phyloP scores from a whole-genome alignment of 371 early-diverging fungal species.

The Blastocladiella emersonii region DNA sequence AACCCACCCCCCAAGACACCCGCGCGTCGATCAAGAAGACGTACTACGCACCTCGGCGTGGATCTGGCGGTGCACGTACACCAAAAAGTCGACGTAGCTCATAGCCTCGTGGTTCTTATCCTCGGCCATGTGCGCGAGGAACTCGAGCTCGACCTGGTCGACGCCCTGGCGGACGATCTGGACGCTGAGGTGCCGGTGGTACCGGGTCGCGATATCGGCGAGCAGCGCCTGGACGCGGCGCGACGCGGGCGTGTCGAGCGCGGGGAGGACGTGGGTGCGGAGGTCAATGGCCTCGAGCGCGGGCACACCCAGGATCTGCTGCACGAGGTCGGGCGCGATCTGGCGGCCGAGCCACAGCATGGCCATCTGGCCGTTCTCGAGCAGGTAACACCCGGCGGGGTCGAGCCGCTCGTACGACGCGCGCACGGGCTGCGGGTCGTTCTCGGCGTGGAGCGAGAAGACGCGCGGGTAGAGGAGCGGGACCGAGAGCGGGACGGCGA shows the following conservation, averaged over 20 bases:
- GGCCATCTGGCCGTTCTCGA: constrained; percentile 69
- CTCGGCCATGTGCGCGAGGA: constrained; percentile 49
- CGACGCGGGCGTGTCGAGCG: constrained; percentile 32
- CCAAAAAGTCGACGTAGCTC: constrained; percentile 86
- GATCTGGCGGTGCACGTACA: constrained; percentile 71
- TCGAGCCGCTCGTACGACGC: constrained; percentile 61
- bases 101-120: constrained; percentile 68
- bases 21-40: no score
- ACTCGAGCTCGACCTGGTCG: constrained; percentile 47
- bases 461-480: constrained; percentile 75
- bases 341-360: constrained; percentile 79
- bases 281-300: constrained; percentile 57
- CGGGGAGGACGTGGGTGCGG: constrained; percentile 41
- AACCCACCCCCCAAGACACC: no score
- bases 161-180: constrained; percentile 43
- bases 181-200: constrained; percentile 21
- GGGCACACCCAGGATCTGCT: constrained; percentile 61
- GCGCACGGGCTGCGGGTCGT: constrained; percentile 54
- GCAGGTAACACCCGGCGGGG: constrained; percentile 52
- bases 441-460: constrained; percentile 51
- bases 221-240: constrained; percentile 47
- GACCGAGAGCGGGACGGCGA: constrained; percentile 50
- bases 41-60: constrained; percentile 44
- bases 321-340: constrained; percentile 38
- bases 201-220: constrained; percentile 13